Evolutionary conservation across 148 eudicot genomes (phyloP), one percentile per base, ranked within the genome.

Genomic region (Nyssa sinensis): DNA sequence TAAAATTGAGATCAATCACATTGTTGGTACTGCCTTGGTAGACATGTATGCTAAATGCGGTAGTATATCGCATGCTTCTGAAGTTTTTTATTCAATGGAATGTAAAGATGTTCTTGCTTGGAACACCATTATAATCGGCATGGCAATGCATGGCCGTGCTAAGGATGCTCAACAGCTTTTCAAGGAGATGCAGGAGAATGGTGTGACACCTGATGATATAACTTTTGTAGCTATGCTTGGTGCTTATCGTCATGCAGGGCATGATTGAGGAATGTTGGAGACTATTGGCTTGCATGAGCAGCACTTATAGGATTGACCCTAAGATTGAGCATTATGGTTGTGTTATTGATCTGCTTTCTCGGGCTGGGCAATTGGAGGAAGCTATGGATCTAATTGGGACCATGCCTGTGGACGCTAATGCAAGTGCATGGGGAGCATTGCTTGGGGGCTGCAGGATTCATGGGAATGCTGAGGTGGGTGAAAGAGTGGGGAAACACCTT

Each of bases 401-500:
- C 37, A 81, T 81, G 83, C 83, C 83, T 53, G 37, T 81, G 70
- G 77, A 81, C 69, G 80, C 83, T 25, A 76, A 81, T 68, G 77
- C 77, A 28, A 72, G 49, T 68, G 76, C 69, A 16, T 81, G 76
- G 80, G 83, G 80, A 55, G 83, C 83, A 47, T 62, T 81, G 65
- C 77, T 77, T 17, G 83, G 80, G 51, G 83, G 80, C 11, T 81
- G 83, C 64, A 72, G 73, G 69, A 76, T 73, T 39, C 66, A 76
- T 68, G 74, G 60, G 14, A 67, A 76, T 39, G 64, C 65, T 69
- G 59, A 76, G 67, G 66, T 77, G 63, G 83, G 74, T 62, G 70
- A 62, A 57, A 66, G 31, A 23, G 80, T 76, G 59, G 83, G 80
- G 34, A 76, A 65, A 24, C 39, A 27, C 62, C 75, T 81, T 60